These are phyloP conservation scores for Candida buenavistaensis DNA, from an alignment of 1,139 yeast species.

Conservation along the genomic window DNA sequence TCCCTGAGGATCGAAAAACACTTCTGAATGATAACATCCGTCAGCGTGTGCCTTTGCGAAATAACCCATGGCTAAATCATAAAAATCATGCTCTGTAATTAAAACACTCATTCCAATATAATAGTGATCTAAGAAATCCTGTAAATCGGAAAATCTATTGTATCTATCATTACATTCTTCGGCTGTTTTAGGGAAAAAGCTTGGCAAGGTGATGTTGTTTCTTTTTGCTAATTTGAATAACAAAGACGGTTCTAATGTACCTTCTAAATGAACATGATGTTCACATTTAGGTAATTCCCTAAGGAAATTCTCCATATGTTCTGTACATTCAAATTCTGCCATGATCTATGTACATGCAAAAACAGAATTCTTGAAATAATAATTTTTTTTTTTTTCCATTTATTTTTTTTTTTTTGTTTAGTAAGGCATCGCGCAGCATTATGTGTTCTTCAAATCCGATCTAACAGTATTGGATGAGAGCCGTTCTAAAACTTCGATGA, in stretches of 20 bases:
- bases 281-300: conserved; percentile 77
- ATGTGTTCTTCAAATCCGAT: too few relatives aligned
- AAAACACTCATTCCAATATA: conserved; percentile 78
- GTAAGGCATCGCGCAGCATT: too few relatives aligned
- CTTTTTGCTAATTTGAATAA: conserved; percentile 65
- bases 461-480: too few relatives aligned
- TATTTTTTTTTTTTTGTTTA: too few relatives aligned
- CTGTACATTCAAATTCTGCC: conserved; percentile 16
- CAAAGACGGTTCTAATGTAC: conserved; percentile 72
- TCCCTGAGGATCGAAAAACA: conserved; percentile 83
- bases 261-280: conserved; percentile 80
- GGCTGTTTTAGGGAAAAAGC: conserved; percentile 53
- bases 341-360: neutral
- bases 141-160: conserved; percentile 60
- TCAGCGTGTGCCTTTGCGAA: conserved; percentile 60
- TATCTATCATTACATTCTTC: conserved; percentile 60
- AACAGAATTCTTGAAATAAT: too few relatives aligned
- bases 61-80: conserved; percentile 73
- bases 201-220: conserved; percentile 57
- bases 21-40: conserved; percentile 67
- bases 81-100: conserved; percentile 63
- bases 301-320: conserved; percentile 42
- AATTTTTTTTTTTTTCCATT: too few relatives aligned
- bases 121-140: conserved; percentile 75
- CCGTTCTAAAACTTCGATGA: too few relatives aligned